Conservation (phyloP, 208 protist species). For the Acanthamoeba royreba region DNA sequence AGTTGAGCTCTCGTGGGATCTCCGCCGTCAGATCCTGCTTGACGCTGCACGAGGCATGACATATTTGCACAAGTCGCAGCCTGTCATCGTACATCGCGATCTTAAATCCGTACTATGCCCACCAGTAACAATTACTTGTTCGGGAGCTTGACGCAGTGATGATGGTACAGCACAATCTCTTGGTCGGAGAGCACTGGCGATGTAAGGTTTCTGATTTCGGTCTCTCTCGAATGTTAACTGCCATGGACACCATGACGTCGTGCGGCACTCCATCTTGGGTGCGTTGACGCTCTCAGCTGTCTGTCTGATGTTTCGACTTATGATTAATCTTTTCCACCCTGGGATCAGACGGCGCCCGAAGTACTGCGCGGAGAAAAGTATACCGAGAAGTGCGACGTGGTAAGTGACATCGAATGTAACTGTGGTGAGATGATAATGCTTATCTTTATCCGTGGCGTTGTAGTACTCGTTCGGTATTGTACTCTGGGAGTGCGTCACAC, state of each 20-base stretch:
- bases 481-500: constrained; percentile 41
- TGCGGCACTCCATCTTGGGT: constrained; percentile 44
- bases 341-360: constrained; percentile 24
- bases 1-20: constrained; percentile 14
- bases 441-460: too few relatives aligned
- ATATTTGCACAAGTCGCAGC: constrained; percentile 39
- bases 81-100: constrained; percentile 33
- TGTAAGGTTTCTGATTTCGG: constrained; percentile 37
- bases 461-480: constrained; percentile 35
- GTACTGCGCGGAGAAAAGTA: constrained; percentile 46
- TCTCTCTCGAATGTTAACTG: background rate
- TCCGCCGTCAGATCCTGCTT: constrained; percentile 26
- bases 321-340: too few relatives aligned
- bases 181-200: constrained; percentile 17
- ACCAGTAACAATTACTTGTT: too few relatives aligned
- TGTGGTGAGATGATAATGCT: too few relatives aligned
- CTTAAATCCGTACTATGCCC: constrained; percentile 38
- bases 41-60: constrained; percentile 21
- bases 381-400: constrained; percentile 39
- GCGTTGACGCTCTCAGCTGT: background rate
- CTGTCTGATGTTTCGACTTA: background rate
- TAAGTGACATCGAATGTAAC: background rate
- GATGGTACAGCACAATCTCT: constrained; percentile 20
- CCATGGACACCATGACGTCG: constrained; percentile 33
- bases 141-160: too few relatives aligned